Evolutionary conservation across 768 basidiomycete species (phyloP).

Genomic region (Pisolithus albus): DNA sequence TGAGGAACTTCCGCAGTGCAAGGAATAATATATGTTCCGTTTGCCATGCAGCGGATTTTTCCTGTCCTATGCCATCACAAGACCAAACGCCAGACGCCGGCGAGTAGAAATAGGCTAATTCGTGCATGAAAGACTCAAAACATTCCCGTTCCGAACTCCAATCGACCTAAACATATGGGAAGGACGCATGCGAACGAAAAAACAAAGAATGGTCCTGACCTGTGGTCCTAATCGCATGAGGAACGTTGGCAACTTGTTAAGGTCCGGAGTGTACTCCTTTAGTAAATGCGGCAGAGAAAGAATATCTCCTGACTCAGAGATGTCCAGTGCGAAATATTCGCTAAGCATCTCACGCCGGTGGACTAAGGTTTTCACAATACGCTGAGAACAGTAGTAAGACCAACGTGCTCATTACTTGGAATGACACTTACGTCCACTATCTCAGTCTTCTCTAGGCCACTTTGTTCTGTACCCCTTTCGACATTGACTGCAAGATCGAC

Average conservation of each 20-base stretch:
- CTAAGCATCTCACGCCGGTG: conserved; percentile 72
- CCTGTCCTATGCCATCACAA: conserved; percentile 35
- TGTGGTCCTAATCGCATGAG: conserved; percentile 90
- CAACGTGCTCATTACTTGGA: neutral
- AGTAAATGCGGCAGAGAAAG: conserved; percentile 77
- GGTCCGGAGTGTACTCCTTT: conserved; percentile 82
- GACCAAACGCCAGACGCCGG: conserved; percentile 32
- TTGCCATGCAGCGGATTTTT: conserved; percentile 68
- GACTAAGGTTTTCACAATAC: conserved; percentile 56
- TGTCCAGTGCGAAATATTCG: conserved; percentile 83
- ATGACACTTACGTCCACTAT: conserved; percentile 60
- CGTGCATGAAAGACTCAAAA: conserved; percentile 78
- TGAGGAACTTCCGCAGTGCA: conserved; percentile 69
- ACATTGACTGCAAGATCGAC: conserved; percentile 75
- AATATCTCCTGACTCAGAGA: conserved; percentile 62
- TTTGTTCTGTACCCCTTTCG: conserved; percentile 42
- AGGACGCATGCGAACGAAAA: neutral
- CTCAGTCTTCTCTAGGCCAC: conserved; percentile 48
- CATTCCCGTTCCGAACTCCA: conserved; percentile 85
- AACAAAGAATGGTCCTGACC: conserved; percentile 35
- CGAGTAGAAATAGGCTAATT: conserved; percentile 87
- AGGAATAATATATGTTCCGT: conserved; percentile 90
- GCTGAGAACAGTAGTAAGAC: conserved; percentile 32
- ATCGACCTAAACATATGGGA: conserved; percentile 54
- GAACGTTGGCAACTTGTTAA: conserved; percentile 84